phyloP scores from a whole-genome alignment of 805 yeast genomes.

The Candida nanaspora region DNA sequence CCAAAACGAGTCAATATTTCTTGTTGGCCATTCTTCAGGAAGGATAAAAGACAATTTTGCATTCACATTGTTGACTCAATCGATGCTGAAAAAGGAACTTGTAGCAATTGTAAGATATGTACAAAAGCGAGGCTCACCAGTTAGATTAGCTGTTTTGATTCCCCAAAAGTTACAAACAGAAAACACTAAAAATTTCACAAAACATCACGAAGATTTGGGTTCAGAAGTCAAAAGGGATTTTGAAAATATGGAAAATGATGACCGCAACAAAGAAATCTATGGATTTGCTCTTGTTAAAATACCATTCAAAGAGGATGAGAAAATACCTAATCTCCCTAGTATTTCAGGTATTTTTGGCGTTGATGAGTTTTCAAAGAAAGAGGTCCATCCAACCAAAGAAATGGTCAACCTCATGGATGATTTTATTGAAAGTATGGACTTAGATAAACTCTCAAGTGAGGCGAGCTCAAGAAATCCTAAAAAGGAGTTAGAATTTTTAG shows the following conservation, averaged over 20 bases:
- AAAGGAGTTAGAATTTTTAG: conserved; percentile 11
- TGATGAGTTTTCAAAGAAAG: conserved; percentile 16
- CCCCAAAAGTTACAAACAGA: conserved; percentile 34
- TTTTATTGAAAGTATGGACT: conserved; percentile 36
- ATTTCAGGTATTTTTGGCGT: conserved; percentile 27
- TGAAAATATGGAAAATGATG: conserved; percentile 13
- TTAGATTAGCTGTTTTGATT: conserved; percentile 43
- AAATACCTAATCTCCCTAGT: conserved; percentile 45
- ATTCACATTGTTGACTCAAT: conserved; percentile 42
- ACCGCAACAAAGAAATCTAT: conserved; percentile 13
- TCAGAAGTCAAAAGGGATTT: conserved; percentile 13
- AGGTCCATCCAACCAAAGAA: conserved; percentile 28
- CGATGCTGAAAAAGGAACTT: conserved; percentile 39
- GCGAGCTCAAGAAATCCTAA: not conserved
- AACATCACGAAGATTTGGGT: conserved; percentile 9
- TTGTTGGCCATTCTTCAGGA: conserved; percentile 22
- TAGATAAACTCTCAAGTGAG: conserved; percentile 15
- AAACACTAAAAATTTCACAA: conserved; percentile 6
- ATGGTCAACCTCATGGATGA: conserved; percentile 35
- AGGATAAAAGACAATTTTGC: conserved; percentile 29
- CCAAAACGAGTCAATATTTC: conserved; percentile 49
- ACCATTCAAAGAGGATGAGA: conserved; percentile 74
- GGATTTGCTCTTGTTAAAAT: conserved; percentile 46
- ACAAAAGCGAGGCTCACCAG: conserved; percentile 37
- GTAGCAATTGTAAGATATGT: conserved; percentile 63